Evolutionary conservation across 2,329 filamentous ascomycete species (phyloP).

Genomic region (Pseudogymnoascus sp.): DNA sequence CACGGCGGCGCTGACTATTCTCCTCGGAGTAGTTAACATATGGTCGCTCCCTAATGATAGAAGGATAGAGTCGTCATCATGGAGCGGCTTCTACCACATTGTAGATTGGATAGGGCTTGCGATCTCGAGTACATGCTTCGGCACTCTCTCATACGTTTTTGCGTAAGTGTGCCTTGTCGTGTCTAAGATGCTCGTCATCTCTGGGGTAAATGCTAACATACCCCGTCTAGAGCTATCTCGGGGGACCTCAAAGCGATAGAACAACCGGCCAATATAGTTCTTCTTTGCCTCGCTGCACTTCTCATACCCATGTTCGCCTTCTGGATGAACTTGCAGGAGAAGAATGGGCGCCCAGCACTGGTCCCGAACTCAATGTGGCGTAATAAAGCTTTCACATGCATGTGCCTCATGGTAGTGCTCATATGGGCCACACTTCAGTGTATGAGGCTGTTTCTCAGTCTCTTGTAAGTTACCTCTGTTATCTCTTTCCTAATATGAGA

Average conservation of each 20-base stretch:
- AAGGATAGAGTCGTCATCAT: background rate
- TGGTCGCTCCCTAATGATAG: background rate
- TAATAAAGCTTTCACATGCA: slow-evolving; percentile 25
- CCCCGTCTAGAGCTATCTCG: background rate
- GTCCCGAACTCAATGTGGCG: slow-evolving; percentile 31
- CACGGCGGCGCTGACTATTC: background rate
- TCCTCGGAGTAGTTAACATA: background rate
- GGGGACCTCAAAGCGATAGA: slow-evolving; percentile 9
- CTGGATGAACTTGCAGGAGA: slow-evolving; percentile 24
- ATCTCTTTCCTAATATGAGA: background rate
- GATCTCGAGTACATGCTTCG: slow-evolving; percentile 1
- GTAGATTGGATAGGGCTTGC: slow-evolving; percentile 3
- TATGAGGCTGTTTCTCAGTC: background rate
- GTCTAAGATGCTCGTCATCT: background rate
- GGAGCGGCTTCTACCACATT: background rate
- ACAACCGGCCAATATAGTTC: slow-evolving; percentile 20
- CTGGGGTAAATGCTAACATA: background rate
- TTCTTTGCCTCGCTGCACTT: slow-evolving; percentile 23
- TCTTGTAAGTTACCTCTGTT: background rate
- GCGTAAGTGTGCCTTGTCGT: background rate
- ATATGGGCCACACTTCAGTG: slow-evolving; percentile 20
- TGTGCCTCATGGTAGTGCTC: slow-evolving; percentile 29
- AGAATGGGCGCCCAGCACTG: slow-evolving; percentile 22
- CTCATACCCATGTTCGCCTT: slow-evolving; percentile 23
- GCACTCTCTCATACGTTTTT: background rate